Evolutionary conservation across 2,329 filamentous ascomycete genomes (phyloP).

Genomic region (Pseudogymnoascus sp.): DNA sequence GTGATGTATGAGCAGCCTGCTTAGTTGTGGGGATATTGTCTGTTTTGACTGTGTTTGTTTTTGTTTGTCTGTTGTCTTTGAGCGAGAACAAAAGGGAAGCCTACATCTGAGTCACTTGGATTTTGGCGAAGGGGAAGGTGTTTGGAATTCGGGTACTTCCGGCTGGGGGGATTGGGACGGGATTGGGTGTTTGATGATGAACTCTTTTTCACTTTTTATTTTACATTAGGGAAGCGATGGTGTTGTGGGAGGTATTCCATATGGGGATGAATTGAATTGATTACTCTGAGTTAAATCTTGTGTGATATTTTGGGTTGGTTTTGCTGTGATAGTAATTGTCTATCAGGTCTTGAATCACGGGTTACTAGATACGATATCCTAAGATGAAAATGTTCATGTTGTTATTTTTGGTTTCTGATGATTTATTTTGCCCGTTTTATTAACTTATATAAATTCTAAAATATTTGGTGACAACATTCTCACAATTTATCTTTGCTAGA

Average conservation of each 20-base stretch:
- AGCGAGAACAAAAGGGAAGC: background rate
- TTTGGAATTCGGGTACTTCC: background rate
- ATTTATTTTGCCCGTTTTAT: background rate
- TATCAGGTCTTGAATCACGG: background rate
- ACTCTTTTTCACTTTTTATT: background rate
- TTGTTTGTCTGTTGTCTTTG: background rate
- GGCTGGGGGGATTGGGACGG: background rate
- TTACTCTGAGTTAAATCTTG: background rate
- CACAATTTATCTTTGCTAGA: background rate
- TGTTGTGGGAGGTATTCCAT: background rate
- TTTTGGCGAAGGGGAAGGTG: background rate
- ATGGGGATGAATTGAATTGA: background rate
- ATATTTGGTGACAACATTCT: background rate
- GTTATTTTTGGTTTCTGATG: background rate
- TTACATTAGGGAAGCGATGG: background rate
- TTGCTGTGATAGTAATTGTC: background rate
- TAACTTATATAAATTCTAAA: background rate
- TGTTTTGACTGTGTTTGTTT: background rate
- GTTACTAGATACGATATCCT: background rate
- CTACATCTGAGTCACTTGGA: background rate
- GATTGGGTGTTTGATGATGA: background rate
- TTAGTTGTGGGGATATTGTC: background rate
- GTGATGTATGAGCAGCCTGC: constrained; percentile 7
- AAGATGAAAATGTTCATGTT: background rate
- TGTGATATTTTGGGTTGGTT: background rate